Conservation (phyloP, 495 filamentous ascomycete genomes). For the Daldinia vernicosa region DNA sequence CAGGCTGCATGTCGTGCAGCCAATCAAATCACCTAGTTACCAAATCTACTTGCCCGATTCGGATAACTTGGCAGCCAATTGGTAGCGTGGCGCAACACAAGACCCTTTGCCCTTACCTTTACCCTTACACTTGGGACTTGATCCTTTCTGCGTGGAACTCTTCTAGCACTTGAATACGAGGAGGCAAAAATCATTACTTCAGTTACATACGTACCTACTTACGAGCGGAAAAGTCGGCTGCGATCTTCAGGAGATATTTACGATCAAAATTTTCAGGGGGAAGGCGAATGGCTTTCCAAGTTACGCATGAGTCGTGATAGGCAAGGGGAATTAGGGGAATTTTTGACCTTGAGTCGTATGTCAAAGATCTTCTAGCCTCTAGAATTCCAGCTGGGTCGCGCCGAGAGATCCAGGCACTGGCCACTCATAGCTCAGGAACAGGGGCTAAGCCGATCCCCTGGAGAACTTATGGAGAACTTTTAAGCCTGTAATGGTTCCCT, state of each 20-base stretch:
- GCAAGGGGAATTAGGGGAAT: slow-evolving; percentile 31
- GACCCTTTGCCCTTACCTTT: slow-evolving; percentile 4
- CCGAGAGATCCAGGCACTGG: slow-evolving; percentile 25
- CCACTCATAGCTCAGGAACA: slow-evolving; percentile 38
- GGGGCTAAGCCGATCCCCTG: slow-evolving; percentile 19
- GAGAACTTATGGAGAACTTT: slow-evolving; percentile 9
- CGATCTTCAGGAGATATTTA: slow-evolving; percentile 37
- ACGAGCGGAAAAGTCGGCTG: slow-evolving; percentile 7
- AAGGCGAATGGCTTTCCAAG: slow-evolving; percentile 17
- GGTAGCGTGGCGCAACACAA: neutral
- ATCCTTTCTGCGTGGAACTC: slow-evolving; percentile 1
- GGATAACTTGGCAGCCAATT: slow-evolving; percentile 28
- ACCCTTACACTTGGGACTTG: slow-evolving; percentile 15
- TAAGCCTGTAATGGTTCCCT: slow-evolving; percentile 17
- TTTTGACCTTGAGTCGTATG: slow-evolving; percentile 21
- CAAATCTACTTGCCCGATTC: slow-evolving; percentile 28
- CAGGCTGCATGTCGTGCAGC: slow-evolving; percentile 1
- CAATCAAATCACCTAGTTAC: slow-evolving; percentile 22
- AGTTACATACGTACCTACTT: slow-evolving; percentile 7
- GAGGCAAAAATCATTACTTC: neutral
- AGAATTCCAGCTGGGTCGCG: slow-evolving; percentile 28
- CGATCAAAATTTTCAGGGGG: slow-evolving; percentile 16
- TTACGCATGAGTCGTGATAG: slow-evolving; percentile 23
- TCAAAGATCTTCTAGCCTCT: slow-evolving; percentile 28
- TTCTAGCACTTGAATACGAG: slow-evolving; percentile 7